Evolutionary conservation across 331 rosid genomes (phyloP).

Genomic region (Quercus lobata): DNA sequence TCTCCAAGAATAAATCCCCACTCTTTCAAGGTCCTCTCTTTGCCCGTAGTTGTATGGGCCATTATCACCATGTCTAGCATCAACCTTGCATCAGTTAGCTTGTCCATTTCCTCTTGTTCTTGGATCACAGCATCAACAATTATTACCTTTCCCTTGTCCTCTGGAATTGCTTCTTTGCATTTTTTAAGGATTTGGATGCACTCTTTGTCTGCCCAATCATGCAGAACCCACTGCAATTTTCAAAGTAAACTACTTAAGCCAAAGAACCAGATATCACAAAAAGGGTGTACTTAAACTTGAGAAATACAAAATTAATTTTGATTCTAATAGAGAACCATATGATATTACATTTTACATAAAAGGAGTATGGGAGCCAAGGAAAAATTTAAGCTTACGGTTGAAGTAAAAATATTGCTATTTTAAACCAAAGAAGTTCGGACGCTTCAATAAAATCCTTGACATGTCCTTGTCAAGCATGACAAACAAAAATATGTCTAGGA

Average conservation of each 20-base stretch:
- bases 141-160: conserved; percentile 57
- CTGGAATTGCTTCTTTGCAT: conserved; percentile 49
- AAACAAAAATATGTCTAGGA: no score
- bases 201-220: conserved; percentile 71
- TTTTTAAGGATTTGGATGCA: conserved; percentile 60
- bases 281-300: no score
- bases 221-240: conserved; percentile 49
- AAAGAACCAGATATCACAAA: not conserved
- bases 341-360: no score
- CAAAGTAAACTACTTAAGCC: not conserved
- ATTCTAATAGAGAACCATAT: no score
- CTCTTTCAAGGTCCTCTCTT: conserved; percentile 52
- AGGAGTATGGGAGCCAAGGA: no score
- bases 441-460: no score
- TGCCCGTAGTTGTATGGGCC: conserved; percentile 48
- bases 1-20: conserved; percentile 48
- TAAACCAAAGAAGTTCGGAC: no score
- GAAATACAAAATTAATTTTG: no score
- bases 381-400: no score
- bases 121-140: conserved; percentile 52
- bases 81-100: conserved; percentile 31
- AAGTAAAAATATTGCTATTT: no score
- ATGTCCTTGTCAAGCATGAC: no score
- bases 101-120: not conserved
- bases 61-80: conserved; percentile 54